Evolutionary conservation across 306 rosid species (phyloP).

Genomic region (Vigna angularis): DNA sequence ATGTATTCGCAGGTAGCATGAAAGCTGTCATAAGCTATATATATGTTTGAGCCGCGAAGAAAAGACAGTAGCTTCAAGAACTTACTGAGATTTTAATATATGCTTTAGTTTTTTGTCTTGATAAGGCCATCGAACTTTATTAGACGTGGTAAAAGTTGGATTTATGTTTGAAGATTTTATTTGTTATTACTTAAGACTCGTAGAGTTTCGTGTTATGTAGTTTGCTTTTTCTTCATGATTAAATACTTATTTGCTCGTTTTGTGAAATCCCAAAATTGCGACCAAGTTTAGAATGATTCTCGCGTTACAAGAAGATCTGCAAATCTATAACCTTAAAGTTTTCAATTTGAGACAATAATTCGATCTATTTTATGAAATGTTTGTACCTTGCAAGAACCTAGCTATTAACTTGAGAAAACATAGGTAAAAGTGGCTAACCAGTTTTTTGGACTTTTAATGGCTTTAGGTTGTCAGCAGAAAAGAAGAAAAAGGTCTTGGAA

Average conservation of each 20-base stretch:
- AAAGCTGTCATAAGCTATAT: not conserved
- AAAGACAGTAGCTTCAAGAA: not conserved
- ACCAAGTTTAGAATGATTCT: not conserved
- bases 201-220: not conserved
- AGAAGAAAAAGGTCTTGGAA: too few relatives aligned
- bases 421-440: too few relatives aligned
- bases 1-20: not conserved
- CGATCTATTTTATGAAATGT: too few relatives aligned
- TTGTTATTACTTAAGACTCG: not conserved
- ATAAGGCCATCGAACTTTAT: not conserved
- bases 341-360: too few relatives aligned
- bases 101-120: not conserved
- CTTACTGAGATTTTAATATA: not conserved
- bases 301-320: too few relatives aligned
- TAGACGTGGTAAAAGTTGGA: not conserved
- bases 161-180: not conserved
- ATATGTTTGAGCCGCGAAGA: not conserved
- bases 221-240: not conserved
- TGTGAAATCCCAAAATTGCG: not conserved
- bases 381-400: too few relatives aligned
- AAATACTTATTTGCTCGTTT: constrained; percentile 1
- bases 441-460: too few relatives aligned
- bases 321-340: too few relatives aligned
- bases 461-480: too few relatives aligned
- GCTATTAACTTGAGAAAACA: too few relatives aligned